These are phyloP conservation scores for Fusarium sp. DNA, from an alignment of 2,329 filamentous ascomycete species.

Conservation along the genomic window DNA sequence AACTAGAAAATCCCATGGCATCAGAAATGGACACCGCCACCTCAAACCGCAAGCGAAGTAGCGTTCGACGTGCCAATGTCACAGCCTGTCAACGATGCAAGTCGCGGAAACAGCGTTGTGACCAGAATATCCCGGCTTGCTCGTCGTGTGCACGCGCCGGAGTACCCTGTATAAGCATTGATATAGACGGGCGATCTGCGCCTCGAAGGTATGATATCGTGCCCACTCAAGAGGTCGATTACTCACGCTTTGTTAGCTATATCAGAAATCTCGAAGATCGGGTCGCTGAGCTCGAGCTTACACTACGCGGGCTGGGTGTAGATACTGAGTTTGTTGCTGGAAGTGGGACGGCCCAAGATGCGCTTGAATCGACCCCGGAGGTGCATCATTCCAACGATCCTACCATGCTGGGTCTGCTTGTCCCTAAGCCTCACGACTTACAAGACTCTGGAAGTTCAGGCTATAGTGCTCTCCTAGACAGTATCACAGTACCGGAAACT, in stretches of 20 bases:
- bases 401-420: background rate
- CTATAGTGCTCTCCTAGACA: slow-evolving; percentile 25
- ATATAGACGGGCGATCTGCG: slow-evolving; percentile 28
- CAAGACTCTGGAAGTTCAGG: background rate
- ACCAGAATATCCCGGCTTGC: slow-evolving; percentile 42
- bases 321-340: slow-evolving; percentile 7
- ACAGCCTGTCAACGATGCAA: slow-evolving; percentile 38
- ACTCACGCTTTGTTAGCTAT: slow-evolving; percentile 22
- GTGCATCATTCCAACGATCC: background rate
- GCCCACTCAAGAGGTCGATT: background rate
- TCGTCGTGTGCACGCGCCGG: slow-evolving; percentile 32
- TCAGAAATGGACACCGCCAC: slow-evolving; percentile 13
- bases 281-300: slow-evolving; percentile 42
- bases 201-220: slow-evolving; percentile 28
- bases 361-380: background rate
- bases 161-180: slow-evolving; percentile 34
- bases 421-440: background rate
- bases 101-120: slow-evolving; percentile 43
- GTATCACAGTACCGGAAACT: background rate
- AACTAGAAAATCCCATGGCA: no score
- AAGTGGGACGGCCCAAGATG: background rate
- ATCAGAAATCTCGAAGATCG: slow-evolving; percentile 47
- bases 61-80: slow-evolving; percentile 39
- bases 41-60: slow-evolving; percentile 13
- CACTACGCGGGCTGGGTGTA: slow-evolving; percentile 9